Base-by-base conservation (phyloP, 2,329 filamentous ascomycete species). In the Penicillium sp. region DNA sequence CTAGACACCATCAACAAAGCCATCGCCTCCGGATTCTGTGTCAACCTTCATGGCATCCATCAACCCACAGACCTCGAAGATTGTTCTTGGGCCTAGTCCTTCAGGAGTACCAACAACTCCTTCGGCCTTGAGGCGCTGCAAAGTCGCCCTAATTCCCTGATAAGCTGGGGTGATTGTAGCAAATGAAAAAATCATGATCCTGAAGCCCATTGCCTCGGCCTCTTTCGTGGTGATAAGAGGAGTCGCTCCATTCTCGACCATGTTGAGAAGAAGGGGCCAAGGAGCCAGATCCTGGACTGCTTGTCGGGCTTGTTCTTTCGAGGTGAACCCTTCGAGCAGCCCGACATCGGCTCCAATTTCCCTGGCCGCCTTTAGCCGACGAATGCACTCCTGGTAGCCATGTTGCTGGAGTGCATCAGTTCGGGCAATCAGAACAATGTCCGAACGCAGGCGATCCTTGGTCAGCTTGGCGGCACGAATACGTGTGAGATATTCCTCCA, bases 371-470 rank as follows among this genome's bases (percentile, higher is more conserved):
- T 70, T 68, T 28, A 74, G 56, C 5, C 73, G 67, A 18, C 48
- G 54, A 18, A 75, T 68, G 24, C 70, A 70, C 30, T 74, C 73
- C 10, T 74, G 73, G 45, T 72, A 75, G 8, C 73, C 73, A 48
- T 69, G 60, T 50, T 68, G 64, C 41, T 65, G 68, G 10, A 68
- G 58, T 10, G 70, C 69, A 48, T 75, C 72, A 0, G 73, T 76
- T 10, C 74, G 69, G 7, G 74, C 74, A 56, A 76, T 75, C n/a
- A 76, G 59, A 14, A 75, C 66, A 39, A 76, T 74, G 42, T 75
- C 71, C 8, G 69, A 73, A 27, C 62, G 62, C 38, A 69, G 57
- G 2, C 66, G 56, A 30, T 73, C 60, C n/a, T 66, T 65, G 22
- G 67, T 66, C 43, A 63, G 18, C 49, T 69, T 68, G 10, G 71